These are phyloP conservation scores for Phoenix dactylifera DNA, from an alignment of 176 grass and related monocot genomes.

Conservation along the genomic window DNA sequence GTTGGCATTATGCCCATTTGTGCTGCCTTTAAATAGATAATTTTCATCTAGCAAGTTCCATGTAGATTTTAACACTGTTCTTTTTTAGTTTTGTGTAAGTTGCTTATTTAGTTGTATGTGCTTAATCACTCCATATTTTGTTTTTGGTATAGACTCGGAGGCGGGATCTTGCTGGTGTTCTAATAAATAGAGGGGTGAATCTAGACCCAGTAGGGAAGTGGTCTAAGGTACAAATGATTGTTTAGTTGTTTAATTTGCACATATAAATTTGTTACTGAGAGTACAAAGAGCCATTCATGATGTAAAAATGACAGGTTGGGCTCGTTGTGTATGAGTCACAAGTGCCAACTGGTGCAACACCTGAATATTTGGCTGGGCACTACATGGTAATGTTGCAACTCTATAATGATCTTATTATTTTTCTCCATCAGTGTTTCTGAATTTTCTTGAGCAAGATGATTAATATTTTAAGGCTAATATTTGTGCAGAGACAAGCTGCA, in stretches of 20 bases:
- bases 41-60: no score
- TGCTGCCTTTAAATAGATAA: no score
- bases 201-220: conserved; percentile 91
- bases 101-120: background rate
- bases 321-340: conserved; percentile 94
- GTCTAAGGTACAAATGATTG: conserved; percentile 66
- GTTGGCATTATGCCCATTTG: no score
- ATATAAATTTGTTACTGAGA: background rate
- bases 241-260: background rate
- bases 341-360: conserved; percentile 82
- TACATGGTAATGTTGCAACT: conserved; percentile 50
- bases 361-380: conserved; percentile 98
- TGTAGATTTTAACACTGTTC: background rate
- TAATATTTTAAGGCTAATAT: no score
- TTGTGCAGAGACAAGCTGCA: conserved; percentile 88
- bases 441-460: no score
- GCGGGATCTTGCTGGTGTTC: conserved; percentile 92
- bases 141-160: conserved; percentile 56
- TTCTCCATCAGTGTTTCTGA: background rate
- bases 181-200: conserved; percentile 98
- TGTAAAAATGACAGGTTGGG: conserved; percentile 58
- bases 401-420: conserved; percentile 7
- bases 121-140: background rate
- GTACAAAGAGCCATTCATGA: conserved; percentile 9
- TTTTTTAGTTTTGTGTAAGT: background rate